Base-by-base conservation (phyloP, 139 green algal genomes). In the Parachlorella kessleri region DNA sequence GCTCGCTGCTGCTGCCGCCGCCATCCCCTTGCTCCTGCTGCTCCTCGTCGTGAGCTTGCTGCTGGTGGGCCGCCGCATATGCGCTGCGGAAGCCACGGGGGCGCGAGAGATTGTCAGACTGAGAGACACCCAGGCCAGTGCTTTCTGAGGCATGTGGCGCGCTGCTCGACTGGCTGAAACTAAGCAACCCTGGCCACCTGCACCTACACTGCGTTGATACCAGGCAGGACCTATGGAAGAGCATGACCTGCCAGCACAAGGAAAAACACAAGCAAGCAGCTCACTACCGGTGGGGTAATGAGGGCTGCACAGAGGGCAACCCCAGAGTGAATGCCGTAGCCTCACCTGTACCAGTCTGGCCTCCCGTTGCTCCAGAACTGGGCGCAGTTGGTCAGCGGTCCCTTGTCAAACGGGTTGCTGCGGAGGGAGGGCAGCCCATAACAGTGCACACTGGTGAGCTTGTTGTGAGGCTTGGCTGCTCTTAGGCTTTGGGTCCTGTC, bases 331-430 rank as follows among this genome's bases (percentile, higher is more conserved):
- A n/a, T n/a, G n/a, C n/a, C n/a, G n/a, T n/a, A n/a, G n/a, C n/a
- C n/a, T n/a, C 63, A 69, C 63, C 28, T 69, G 38, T 81, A 81
- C 76, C 76, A 81, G 76, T 81, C 76, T 4, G 76, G 76, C 18
- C 76, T 35, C 3, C 42, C 48, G 32, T 39, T 36, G 66, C 76
- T 81, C 76, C 76, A 81, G 8, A 81, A 81, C 41, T 73, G 64
- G 4, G 84, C 10, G 59, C 83, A 90, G 70, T 90, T 90, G 37
- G 64, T 23, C 1, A 53, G 32, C 4, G 71, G 68, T 5, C 86
- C 86, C 30, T 73, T 23, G 76, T 91, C 86, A 78, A 91, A 90
- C 3, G 81, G 75, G 42, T 91, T 91, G 28, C 33, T 76, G 63
- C 63, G n/a, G 26, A 33, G 24, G 63, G 63, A 4, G 1, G 63